These are phyloP conservation scores for Mucor plumbeus DNA, from an alignment of 371 early-diverging fungal species.

Conservation along the genomic window DNA sequence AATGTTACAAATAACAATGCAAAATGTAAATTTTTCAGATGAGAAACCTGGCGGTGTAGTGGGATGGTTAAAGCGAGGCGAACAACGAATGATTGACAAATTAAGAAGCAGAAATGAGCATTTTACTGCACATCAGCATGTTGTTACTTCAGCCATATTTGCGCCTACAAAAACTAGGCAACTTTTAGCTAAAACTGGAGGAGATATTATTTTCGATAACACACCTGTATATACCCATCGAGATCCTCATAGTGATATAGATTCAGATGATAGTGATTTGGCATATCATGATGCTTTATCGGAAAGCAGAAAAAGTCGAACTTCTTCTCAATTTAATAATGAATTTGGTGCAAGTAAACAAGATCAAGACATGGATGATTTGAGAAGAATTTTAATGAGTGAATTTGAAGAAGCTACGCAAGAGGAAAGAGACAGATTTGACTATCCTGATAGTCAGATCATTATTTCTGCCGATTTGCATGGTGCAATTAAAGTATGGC, in stretches of 20 bases:
- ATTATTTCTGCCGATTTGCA: slow-evolving; percentile 66
- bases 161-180: slow-evolving; percentile 66
- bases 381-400: background rate
- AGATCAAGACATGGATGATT: slow-evolving; percentile 2
- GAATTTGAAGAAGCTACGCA: slow-evolving; percentile 34
- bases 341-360: slow-evolving; percentile 5
- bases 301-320: slow-evolving; percentile 2
- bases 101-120: slow-evolving; percentile 39
- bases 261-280: background rate
- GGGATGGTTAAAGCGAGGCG: slow-evolving; percentile 38
- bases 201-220: slow-evolving; percentile 50
- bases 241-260: background rate
- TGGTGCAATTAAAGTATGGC: slow-evolving; percentile 71
- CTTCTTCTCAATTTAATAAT: slow-evolving; percentile 6
- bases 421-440: slow-evolving; percentile 31
- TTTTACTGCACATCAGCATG: slow-evolving; percentile 56
- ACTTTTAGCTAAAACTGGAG: slow-evolving; percentile 54
- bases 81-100: slow-evolving; percentile 37
- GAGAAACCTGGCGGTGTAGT: slow-evolving; percentile 10
- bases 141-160: slow-evolving; percentile 65
- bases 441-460: slow-evolving; percentile 62
- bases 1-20: slow-evolving; percentile 22
- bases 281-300: background rate
- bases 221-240: slow-evolving; percentile 34
- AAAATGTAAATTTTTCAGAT: slow-evolving; percentile 6